Evolutionary conservation across 768 basidiomycete genomes (phyloP).

Genomic region (Mycena belliarum): DNA sequence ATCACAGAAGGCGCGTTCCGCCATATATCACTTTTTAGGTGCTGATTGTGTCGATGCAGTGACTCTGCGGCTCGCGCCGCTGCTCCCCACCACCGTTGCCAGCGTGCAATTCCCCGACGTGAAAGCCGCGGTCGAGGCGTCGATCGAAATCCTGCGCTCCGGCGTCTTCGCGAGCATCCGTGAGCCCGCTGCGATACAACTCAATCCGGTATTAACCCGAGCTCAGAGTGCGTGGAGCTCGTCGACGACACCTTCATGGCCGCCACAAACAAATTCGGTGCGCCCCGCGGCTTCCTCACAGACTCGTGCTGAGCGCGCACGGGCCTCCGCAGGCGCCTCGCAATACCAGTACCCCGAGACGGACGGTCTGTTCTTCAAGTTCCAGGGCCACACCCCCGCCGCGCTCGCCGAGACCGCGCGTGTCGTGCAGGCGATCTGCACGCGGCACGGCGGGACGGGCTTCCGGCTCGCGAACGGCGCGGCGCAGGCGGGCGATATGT

Average conservation of each 20-base stretch:
- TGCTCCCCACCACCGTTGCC: conserved; percentile 82
- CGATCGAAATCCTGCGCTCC: conserved; percentile 53
- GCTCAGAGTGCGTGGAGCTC: conserved; percentile 79
- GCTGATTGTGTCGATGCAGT: conserved; percentile 37
- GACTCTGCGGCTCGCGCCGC: conserved; percentile 79
- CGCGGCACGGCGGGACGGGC: conserved; percentile 65
- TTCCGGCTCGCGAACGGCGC: conserved; percentile 66
- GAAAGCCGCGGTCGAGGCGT: conserved; percentile 72
- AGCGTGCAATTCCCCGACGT: conserved; percentile 82
- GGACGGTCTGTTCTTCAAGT: conserved; percentile 85
- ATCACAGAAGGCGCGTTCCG: conserved; percentile 70
- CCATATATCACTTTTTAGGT: neutral
- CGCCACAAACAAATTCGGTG: conserved; percentile 58
- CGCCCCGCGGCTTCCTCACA: no score
- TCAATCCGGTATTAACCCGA: neutral
- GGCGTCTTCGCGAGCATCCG: conserved; percentile 5
- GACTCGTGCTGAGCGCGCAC: no score
- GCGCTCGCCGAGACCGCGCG: conserved; percentile 62
- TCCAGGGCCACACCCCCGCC: conserved; percentile 68
- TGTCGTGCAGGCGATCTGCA: conserved; percentile 56
- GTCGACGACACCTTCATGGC: conserved; percentile 73
- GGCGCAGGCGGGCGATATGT: conserved; percentile 69
- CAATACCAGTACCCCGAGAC: conserved; percentile 56
- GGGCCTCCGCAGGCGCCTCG: conserved; percentile 29
- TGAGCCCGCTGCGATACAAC: neutral